Percentiles rank a stretch among this genome's conserved stretches.
Evolutionary conservation across 208 protist genomes (phyloP).

Genomic region (Leishmania major): DNA sequence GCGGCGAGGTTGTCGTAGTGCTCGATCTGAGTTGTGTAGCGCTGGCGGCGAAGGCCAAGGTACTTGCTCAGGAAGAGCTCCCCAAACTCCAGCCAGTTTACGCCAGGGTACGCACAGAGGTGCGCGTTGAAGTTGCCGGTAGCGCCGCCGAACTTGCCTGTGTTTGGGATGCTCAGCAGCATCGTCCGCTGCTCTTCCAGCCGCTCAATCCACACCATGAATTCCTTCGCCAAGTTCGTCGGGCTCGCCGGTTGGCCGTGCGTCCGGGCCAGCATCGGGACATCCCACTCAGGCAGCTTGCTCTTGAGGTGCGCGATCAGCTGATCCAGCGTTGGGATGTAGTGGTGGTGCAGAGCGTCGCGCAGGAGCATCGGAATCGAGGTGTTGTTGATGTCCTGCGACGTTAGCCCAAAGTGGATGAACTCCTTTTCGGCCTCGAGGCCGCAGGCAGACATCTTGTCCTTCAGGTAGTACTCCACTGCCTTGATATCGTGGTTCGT

Average conservation of each 20-base stretch:
- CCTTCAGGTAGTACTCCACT: slow-evolving; percentile 96
- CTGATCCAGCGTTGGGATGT: slow-evolving; percentile 74
- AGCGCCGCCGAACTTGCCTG: slow-evolving; percentile 94
- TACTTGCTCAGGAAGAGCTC: slow-evolving; percentile 83
- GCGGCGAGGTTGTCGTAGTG: slow-evolving; percentile 95
- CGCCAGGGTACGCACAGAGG: slow-evolving; percentile 80
- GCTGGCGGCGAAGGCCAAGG: slow-evolving; percentile 77
- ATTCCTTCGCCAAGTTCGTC: slow-evolving; percentile 94
- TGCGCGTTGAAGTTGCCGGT: slow-evolving; percentile 96
- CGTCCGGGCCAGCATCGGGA: slow-evolving; percentile 94
- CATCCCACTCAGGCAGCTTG: slow-evolving; percentile 72
- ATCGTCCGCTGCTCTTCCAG: slow-evolving; percentile 74
- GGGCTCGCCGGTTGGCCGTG: slow-evolving; percentile 95
- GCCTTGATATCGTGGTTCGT: slow-evolving; percentile 98
- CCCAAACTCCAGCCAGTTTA: slow-evolving; percentile 88
- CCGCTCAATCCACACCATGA: slow-evolving; percentile 92
- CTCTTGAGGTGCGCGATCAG: slow-evolving; percentile 54
- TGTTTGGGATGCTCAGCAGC: slow-evolving; percentile 58
- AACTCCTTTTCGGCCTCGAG: slow-evolving; percentile 88
- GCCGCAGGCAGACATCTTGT: slow-evolving; percentile 77
- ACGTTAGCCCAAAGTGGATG: slow-evolving; percentile 97
- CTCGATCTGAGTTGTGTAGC: slow-evolving; percentile 95
- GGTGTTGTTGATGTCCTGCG: slow-evolving; percentile 98
- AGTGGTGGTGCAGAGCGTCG: slow-evolving; percentile 74
- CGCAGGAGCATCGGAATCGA: slow-evolving; percentile 93